Evolutionary conservation across 2,329 filamentous ascomycete genomes (phyloP).

Genomic region (Drechslera avenae): DNA sequence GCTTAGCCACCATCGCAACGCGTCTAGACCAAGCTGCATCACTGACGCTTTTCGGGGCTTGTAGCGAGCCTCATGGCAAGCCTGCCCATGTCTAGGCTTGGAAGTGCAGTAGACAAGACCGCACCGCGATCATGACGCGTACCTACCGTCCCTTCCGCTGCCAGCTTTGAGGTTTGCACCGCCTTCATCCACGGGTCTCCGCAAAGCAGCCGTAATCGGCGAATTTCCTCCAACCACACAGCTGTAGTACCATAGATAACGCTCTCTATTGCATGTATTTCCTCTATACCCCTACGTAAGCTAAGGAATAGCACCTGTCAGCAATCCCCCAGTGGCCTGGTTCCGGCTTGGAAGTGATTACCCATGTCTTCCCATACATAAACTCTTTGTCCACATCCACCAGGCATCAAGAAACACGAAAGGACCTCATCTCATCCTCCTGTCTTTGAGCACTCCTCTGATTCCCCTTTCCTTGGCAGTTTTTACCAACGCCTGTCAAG

Average conservation of each 20-base stretch:
- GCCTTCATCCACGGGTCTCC: constrained; percentile 36
- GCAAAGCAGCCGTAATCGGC: constrained; percentile 29
- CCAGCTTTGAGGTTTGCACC: constrained; percentile 24
- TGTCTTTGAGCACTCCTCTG: constrained; percentile 3
- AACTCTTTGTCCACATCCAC: constrained; percentile 18
- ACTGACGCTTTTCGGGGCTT: constrained; percentile 4
- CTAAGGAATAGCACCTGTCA: constrained; percentile 3
- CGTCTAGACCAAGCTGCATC: constrained; percentile 25
- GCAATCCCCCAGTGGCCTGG: constrained; percentile 5
- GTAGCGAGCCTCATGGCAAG: constrained; percentile 19
- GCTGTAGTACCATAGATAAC: too few species aligned
- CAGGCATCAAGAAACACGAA: constrained; percentile 2
- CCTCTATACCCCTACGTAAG: neutral
- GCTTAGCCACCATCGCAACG: constrained; percentile 21
- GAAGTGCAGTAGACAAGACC: constrained; percentile 18
- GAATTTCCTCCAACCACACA: constrained; percentile 12
- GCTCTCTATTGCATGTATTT: neutral
- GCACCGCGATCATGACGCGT: constrained; percentile 36
- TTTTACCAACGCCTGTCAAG: neutral
- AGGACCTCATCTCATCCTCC: neutral
- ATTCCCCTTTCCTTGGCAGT: neutral
- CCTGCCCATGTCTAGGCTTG: neutral
- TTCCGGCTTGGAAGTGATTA: constrained; percentile 1
- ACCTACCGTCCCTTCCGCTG: constrained; percentile 17
- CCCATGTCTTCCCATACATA: constrained; percentile 7